Evolutionary conservation across 164 flowering plant genomes (phyloP).

Genomic region (Hamamelis virginiana): DNA sequence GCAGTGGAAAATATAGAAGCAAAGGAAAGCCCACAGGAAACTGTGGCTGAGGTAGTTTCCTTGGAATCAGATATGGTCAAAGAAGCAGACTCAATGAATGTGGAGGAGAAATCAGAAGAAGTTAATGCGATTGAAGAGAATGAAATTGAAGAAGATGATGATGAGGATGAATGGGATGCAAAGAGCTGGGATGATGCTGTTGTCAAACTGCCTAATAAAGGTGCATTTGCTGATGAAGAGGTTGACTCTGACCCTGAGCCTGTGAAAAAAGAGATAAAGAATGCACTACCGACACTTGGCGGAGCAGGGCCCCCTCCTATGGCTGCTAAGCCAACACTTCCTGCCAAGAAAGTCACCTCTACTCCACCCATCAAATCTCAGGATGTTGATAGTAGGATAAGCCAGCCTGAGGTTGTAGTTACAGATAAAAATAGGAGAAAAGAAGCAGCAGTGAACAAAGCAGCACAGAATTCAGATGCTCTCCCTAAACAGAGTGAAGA

Average conservation of each 20-base stretch:
- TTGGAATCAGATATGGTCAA: slow-evolving; percentile 48
- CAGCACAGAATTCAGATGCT: slow-evolving; percentile 29
- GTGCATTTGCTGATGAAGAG: slow-evolving; percentile 90
- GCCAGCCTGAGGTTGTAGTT: slow-evolving; percentile 30
- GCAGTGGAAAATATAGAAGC: slow-evolving; percentile 33
- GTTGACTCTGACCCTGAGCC: slow-evolving; percentile 55
- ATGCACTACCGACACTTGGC: slow-evolving; percentile 23
- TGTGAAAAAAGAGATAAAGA: slow-evolving; percentile 53
- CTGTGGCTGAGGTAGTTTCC: slow-evolving; percentile 27
- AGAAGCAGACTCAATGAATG: slow-evolving; percentile 34
- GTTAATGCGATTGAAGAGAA: slow-evolving; percentile 40
- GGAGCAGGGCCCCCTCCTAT: slow-evolving; percentile 24
- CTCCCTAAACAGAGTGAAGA: slow-evolving; percentile 40
- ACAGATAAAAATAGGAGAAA: slow-evolving; percentile 31
- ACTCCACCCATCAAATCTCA: slow-evolving; percentile 27
- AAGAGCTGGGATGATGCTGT: slow-evolving; percentile 95
- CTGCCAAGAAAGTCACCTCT: slow-evolving; percentile 25
- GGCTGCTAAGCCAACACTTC: slow-evolving; percentile 19
- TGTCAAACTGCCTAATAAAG: slow-evolving; percentile 53
- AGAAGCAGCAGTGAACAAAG: slow-evolving; percentile 35
- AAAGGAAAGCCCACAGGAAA: slow-evolving; percentile 34
- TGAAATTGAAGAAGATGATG: slow-evolving; percentile 60
- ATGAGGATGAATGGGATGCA: slow-evolving; percentile 96
- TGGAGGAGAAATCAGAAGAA: slow-evolving; percentile 43
- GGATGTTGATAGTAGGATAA: slow-evolving; percentile 31